A percentile compares a stretch with the other conserved stretches of the same genome.
Conservation (phyloP, 768 basidiomycete species). For the Neoboletus magnificus region DNA sequence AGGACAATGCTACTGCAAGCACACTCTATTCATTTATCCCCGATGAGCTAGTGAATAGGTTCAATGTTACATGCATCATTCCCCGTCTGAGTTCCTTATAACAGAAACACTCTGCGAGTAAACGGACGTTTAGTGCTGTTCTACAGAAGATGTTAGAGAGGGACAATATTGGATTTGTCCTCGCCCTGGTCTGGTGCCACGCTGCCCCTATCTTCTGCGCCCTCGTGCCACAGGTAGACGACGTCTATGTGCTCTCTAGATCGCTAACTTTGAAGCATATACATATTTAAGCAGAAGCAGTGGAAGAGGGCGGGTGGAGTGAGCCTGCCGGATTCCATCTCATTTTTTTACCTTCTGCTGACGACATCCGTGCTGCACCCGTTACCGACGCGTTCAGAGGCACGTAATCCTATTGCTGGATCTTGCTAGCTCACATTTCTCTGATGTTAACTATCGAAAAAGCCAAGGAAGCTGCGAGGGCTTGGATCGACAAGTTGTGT, state of each 20-base stretch:
- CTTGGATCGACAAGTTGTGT: slow-evolving; percentile 75
- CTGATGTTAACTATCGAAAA: slow-evolving; percentile 57
- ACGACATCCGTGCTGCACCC: slow-evolving; percentile 84
- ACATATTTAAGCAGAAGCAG: slow-evolving; percentile 67
- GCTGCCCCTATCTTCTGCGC: slow-evolving; percentile 78
- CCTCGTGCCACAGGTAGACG: slow-evolving; percentile 75
- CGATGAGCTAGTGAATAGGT: slow-evolving; percentile 68
- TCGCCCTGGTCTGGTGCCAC: slow-evolving; percentile 66
- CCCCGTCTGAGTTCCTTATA: not conserved
- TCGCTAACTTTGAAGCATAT: not conserved
- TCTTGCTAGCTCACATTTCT: not conserved
- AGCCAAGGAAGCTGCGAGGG: slow-evolving; percentile 61
- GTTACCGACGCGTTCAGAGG: slow-evolving; percentile 65
- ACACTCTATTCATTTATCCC: slow-evolving; percentile 91
- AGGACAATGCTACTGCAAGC: slow-evolving; percentile 93
- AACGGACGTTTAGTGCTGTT: slow-evolving; percentile 85
- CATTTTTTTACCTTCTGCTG: slow-evolving; percentile 87
- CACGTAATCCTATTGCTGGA: slow-evolving; percentile 23
- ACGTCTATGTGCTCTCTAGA: not conserved
- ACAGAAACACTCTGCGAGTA: slow-evolving; percentile 83
- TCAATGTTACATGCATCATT: not conserved
- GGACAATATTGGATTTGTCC: slow-evolving; percentile 76
- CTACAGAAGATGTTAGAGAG: slow-evolving; percentile 80
- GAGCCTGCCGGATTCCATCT: slow-evolving; percentile 92
- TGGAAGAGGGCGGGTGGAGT: slow-evolving; percentile 68